Evolutionary conservation across 208 protist genomes (phyloP).

Genomic region (Crithidia bombi): DNA sequence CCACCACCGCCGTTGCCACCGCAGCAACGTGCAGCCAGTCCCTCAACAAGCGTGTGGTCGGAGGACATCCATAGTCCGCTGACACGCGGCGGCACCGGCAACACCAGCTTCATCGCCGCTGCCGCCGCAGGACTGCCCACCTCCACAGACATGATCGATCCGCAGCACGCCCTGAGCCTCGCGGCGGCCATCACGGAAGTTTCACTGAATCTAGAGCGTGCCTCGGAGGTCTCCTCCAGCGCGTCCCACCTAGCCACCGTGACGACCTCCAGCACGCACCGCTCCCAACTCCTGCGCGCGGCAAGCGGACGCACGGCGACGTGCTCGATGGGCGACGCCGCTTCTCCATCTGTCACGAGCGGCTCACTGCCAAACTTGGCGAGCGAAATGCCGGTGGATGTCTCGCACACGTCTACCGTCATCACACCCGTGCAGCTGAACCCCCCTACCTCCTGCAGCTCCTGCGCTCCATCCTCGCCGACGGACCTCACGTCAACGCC

Average conservation of each 20-base stretch:
- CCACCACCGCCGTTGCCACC: neutral
- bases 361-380: constrained; percentile 16
- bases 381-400: neutral
- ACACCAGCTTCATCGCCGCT: constrained; percentile 8
- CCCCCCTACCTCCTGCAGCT: constrained; percentile 6
- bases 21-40: constrained; percentile 3
- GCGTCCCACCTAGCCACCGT: neutral
- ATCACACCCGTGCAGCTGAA: constrained; percentile 17
- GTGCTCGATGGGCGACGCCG: constrained; percentile 11
- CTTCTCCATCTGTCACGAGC: constrained; percentile 8
- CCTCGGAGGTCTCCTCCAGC: constrained; percentile 13
- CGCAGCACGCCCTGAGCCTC: constrained; percentile 34
- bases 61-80: neutral
- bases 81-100: constrained; percentile 1
- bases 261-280: neutral
- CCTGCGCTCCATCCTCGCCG: neutral
- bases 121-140: neutral
- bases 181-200: constrained; percentile 55
- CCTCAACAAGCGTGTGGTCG: neutral
- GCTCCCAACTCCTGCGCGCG: constrained; percentile 14
- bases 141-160: constrained; percentile 13
- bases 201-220: constrained; percentile 19
- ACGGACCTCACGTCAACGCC: constrained; percentile 1
- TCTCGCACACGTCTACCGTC: constrained; percentile 12
- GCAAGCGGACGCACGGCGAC: constrained; percentile 6